These are phyloP conservation scores for Cotoneaster glaucophyllus DNA, from an alignment of 306 rosid species.

Conservation along the genomic window DNA sequence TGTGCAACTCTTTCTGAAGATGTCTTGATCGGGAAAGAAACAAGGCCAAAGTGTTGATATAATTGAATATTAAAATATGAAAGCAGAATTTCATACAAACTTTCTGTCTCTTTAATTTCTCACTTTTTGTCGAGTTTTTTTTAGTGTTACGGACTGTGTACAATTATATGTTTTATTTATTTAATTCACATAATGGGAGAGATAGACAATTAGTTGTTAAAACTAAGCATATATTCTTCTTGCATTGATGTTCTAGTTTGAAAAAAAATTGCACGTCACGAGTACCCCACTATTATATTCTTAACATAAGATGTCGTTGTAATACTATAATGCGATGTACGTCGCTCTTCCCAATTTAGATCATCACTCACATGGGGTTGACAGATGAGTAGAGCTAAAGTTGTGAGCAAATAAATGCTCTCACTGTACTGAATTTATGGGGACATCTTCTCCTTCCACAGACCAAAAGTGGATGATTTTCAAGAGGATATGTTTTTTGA, in stretches of 20 bases:
- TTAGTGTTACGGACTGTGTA: not conserved
- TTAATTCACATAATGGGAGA: not conserved
- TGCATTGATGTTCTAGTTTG: not conserved
- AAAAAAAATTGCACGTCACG: not conserved
- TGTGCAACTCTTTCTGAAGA: not conserved
- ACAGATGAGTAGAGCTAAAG: not conserved
- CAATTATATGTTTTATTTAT: no score
- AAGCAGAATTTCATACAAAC: not conserved
- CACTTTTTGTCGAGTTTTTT: not conserved
- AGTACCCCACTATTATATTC: no score
- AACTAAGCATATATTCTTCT: no score
- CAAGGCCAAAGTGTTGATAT: slow-evolving; percentile 15
- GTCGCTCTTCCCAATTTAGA: no score
- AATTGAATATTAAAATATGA: not conserved
- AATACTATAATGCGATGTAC: not conserved
- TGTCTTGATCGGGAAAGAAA: not conserved
- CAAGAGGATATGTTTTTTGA: not conserved
- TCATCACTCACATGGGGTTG: not conserved
- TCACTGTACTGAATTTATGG: not conserved
- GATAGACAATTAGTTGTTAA: not conserved
- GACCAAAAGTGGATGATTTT: slow-evolving; percentile 4
- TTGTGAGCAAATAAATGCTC: not conserved
- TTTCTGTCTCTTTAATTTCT: not conserved
- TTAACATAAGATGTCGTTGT: no score
- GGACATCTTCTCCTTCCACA: not conserved